These are phyloP conservation scores for Teunomyces cretensis DNA, from an alignment of 805 yeast species.

Conservation along the genomic window DNA sequence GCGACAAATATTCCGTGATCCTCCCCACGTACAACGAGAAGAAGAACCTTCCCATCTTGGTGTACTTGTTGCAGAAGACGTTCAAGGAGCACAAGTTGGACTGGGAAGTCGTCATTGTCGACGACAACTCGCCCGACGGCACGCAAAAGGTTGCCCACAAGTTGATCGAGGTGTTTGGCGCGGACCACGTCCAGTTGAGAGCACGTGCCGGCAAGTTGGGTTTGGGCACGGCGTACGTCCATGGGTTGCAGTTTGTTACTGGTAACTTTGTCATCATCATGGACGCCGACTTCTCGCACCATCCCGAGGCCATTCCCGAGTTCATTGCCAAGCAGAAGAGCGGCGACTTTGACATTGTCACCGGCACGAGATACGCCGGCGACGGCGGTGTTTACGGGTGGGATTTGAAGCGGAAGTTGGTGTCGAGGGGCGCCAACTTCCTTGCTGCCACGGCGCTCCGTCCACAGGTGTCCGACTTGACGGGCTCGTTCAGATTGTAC, in stretches of 20 bases:
- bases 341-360: constrained; percentile 51
- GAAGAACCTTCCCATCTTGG: constrained; percentile 60
- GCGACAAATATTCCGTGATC: constrained; percentile 66
- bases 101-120: constrained; percentile 80
- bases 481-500: constrained; percentile 76
- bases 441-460: constrained; percentile 69
- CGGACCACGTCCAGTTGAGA: constrained; percentile 58
- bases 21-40: constrained; percentile 78
- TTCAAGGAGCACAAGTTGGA: constrained; percentile 56
- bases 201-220: constrained; percentile 79
- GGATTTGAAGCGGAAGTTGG: constrained; percentile 77
- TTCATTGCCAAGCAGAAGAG: constrained; percentile 63
- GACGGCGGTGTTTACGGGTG: constrained; percentile 83
- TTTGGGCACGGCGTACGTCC: constrained; percentile 78
- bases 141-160: constrained; percentile 71
- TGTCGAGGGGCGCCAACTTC: constrained; percentile 78
- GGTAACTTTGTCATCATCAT: constrained; percentile 76
- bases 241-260: constrained; percentile 67
- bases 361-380: constrained; percentile 72
- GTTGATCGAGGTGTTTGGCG: constrained; percentile 56
- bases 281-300: constrained; percentile 86
- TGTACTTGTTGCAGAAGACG: constrained; percentile 67
- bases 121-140: constrained; percentile 80
- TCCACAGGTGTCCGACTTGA: constrained; percentile 71
- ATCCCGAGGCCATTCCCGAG: constrained; percentile 76